These are phyloP conservation scores for Globisporangium acanthophoron DNA, from an alignment of 352 stramenopile species.

Conservation along the genomic window DNA sequence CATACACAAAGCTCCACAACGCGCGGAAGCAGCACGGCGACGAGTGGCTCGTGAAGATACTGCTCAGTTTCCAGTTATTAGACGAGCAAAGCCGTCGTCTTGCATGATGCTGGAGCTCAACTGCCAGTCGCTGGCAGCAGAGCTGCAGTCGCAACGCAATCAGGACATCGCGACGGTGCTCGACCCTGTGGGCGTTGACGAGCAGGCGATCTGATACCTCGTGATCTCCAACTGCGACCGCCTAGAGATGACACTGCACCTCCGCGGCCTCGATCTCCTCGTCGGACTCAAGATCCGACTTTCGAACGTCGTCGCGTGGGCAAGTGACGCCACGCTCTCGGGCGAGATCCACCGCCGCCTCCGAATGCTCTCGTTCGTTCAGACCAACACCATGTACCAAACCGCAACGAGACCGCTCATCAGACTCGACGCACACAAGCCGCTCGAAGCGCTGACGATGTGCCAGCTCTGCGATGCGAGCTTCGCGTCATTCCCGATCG, in stretches of 20 bases:
- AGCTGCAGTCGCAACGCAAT: neutral
- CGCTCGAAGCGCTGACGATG: neutral
- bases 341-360: neutral
- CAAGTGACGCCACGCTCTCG: neutral
- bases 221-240: conserved; percentile 5
- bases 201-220: neutral
- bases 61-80: conserved; percentile 7
- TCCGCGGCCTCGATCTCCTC: conserved; percentile 4
- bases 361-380: conserved; percentile 1
- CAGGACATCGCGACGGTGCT: conserved; percentile 5
- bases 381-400: neutral
- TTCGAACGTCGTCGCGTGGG: conserved; percentile 1
- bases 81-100: neutral
- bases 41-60: conserved; percentile 4
- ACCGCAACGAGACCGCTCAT: neutral
- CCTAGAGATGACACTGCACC: neutral
- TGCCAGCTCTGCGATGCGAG: conserved; percentile 1
- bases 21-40: neutral
- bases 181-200: neutral
- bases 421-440: neutral
- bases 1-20: neutral
- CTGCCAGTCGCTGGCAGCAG: neutral
- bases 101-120: conserved; percentile 3
- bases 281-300: conserved; percentile 1
- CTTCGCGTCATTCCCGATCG: neutral